These are phyloP conservation scores for Hemileccinum rubropunctum DNA, from an alignment of 768 basidiomycete genomes.

Conservation along the genomic window DNA sequence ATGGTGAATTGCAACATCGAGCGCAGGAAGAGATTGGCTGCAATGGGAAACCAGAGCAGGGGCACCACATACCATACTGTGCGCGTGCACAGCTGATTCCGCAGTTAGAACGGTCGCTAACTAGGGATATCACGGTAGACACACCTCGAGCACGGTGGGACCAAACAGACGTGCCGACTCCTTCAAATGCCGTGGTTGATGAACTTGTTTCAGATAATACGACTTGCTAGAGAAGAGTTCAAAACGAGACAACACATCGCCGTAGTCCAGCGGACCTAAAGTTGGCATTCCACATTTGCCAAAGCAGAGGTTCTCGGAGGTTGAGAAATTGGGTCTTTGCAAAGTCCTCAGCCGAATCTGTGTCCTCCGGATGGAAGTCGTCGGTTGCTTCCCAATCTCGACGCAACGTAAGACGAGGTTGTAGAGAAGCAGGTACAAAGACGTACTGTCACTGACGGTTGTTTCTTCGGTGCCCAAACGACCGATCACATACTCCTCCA, in stretches of 20 bases:
- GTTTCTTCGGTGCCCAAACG: constrained; percentile 72
- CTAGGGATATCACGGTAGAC: constrained; percentile 8
- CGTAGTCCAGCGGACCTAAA: constrained; percentile 56
- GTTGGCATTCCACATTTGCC: constrained; percentile 85
- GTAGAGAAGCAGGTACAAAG: not conserved
- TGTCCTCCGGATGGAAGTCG: constrained; percentile 90
- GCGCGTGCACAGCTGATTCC: constrained; percentile 66
- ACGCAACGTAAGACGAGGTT: constrained; percentile 4
- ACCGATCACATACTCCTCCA: constrained; percentile 86
- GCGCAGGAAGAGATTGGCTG: constrained; percentile 73
- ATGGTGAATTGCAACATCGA: constrained; percentile 81
- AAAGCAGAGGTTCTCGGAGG: constrained; percentile 76
- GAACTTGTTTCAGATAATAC: constrained; percentile 94
- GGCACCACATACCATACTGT: constrained; percentile 96
- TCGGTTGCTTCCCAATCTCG: constrained; percentile 88
- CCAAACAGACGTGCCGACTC: constrained; percentile 88
- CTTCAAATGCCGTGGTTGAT: constrained; percentile 87
- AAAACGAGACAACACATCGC: not conserved
- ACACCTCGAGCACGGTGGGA: constrained; percentile 74
- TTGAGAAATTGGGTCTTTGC: constrained; percentile 91
- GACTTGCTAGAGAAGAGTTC: constrained; percentile 59
- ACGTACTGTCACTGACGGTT: constrained; percentile 76
- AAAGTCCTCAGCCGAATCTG: constrained; percentile 77
- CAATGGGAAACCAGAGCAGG: constrained; percentile 86
- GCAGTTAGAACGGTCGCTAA: not conserved